These are phyloP conservation scores for Magnusiomyces sp. DNA, from an alignment of 1,139 yeast species.

Conservation along the genomic window DNA sequence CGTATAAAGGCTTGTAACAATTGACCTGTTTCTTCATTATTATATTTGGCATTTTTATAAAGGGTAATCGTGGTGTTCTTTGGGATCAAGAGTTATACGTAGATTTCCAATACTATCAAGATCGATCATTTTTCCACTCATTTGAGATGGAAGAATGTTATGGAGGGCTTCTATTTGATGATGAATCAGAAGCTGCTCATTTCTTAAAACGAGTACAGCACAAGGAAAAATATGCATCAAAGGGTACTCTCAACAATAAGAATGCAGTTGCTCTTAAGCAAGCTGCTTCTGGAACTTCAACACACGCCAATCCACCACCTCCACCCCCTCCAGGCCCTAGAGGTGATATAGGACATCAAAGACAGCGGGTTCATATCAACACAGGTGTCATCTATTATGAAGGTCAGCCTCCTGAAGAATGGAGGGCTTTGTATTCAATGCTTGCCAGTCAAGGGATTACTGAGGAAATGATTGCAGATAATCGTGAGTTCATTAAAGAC, in stretches of 20 bases:
- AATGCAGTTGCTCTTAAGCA: slow-evolving; percentile 72
- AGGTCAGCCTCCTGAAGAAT: slow-evolving; percentile 75
- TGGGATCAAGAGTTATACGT: slow-evolving; percentile 97
- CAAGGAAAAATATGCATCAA: slow-evolving; percentile 75
- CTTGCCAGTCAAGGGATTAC: slow-evolving; percentile 72
- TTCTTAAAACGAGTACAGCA: slow-evolving; percentile 69
- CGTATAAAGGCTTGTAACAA: no score
- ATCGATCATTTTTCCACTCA: slow-evolving; percentile 87
- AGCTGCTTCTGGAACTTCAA: slow-evolving; percentile 32
- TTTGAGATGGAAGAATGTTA: slow-evolving; percentile 88
- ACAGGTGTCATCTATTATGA: slow-evolving; percentile 58
- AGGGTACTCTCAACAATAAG: slow-evolving; percentile 74
- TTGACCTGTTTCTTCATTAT: background rate
- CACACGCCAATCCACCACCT: slow-evolving; percentile 32
- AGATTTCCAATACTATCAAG: slow-evolving; percentile 84
- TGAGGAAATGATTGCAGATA: slow-evolving; percentile 86
- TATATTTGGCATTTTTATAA: no score
- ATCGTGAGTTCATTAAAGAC: slow-evolving; percentile 70
- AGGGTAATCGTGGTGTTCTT: slow-evolving; percentile 74
- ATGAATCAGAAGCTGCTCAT: slow-evolving; percentile 78
- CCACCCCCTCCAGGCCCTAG: slow-evolving; percentile 56
- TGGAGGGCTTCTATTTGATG: slow-evolving; percentile 87
- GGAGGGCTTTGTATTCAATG: slow-evolving; percentile 69
- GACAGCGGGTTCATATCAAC: slow-evolving; percentile 51
- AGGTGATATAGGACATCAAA: slow-evolving; percentile 41